These are phyloP conservation scores for Conidiobolus incongruus DNA, from an alignment of 371 early-diverging fungal species.

Conservation along the genomic window DNA sequence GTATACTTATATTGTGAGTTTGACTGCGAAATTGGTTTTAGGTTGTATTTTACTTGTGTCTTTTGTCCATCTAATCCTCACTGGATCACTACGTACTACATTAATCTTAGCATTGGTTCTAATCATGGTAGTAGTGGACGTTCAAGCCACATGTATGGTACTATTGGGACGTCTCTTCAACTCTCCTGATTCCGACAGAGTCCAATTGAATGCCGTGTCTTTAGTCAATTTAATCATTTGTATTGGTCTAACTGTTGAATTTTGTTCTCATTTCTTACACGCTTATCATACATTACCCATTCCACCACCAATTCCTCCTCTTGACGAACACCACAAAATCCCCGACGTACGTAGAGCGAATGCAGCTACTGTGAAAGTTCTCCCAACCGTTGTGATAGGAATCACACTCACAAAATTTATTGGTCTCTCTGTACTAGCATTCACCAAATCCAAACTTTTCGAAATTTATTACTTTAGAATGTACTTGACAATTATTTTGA, in stretches of 20 bases:
- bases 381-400: slow-evolving; percentile 34
- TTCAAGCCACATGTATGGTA: slow-evolving; percentile 41
- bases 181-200: no score
- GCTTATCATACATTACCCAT: slow-evolving; percentile 35
- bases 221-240: slow-evolving; percentile 54
- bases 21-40: slow-evolving; percentile 26
- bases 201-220: slow-evolving; percentile 44
- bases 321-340: slow-evolving; percentile 19
- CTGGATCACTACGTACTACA: slow-evolving; percentile 29
- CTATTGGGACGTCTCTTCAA: no score
- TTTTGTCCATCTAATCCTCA: slow-evolving; percentile 24
- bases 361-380: slow-evolving; percentile 36
- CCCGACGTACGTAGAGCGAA: slow-evolving; percentile 22
- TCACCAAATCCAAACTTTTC: slow-evolving; percentile 48
- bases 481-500: slow-evolving; percentile 42
- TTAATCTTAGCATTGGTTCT: slow-evolving; percentile 28
- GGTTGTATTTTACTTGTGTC: slow-evolving; percentile 32
- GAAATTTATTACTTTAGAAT: slow-evolving; percentile 56
- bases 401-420: slow-evolving; percentile 53
- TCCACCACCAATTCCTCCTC: no score
- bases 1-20: slow-evolving; percentile 28
- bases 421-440: slow-evolving; percentile 45
- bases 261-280: slow-evolving; percentile 45
- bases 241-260: slow-evolving; percentile 56
- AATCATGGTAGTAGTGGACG: slow-evolving; percentile 33